Conservation (phyloP, 1,284 basidiomycete species). For the Fomitopsis schrenkii region DNA sequence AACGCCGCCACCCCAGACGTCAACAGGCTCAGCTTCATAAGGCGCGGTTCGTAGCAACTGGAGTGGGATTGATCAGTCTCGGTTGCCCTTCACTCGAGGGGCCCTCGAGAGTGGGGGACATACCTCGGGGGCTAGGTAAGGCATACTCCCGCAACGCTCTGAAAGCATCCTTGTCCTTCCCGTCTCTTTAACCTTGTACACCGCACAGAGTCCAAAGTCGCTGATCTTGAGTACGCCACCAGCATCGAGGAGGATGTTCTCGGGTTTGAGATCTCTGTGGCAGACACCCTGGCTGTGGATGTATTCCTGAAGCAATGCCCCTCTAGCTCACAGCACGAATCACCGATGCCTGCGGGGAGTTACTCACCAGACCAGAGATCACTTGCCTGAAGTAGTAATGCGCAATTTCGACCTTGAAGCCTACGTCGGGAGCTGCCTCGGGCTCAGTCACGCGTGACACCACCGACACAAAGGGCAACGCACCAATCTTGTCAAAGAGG, state of each 20-base stretch:
- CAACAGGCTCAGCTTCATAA: conserved; percentile 90
- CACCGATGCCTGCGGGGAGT: neutral
- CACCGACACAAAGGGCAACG: neutral
- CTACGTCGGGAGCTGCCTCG: conserved; percentile 74
- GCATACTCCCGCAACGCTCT: conserved; percentile 89
- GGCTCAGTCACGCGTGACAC: neutral
- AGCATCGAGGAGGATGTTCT: conserved; percentile 84
- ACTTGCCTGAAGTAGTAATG: conserved; percentile 93
- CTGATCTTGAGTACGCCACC: conserved; percentile 86
- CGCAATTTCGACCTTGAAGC: conserved; percentile 84
- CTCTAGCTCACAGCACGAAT: neutral
- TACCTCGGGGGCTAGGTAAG: conserved; percentile 94
- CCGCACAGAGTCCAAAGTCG: conserved; percentile 93
- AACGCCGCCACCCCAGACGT: conserved; percentile 96
- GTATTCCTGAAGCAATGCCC: conserved; percentile 49
- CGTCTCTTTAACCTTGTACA: conserved; percentile 87
- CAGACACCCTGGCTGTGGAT: conserved; percentile 91
- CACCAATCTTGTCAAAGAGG: conserved; percentile 97
- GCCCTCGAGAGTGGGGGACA: neutral
- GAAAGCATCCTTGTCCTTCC: conserved; percentile 67
- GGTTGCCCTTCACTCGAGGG: too few species aligned
- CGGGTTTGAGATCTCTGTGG: conserved; percentile 96
- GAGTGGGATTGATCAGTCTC: neutral
- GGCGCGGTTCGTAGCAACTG: conserved; percentile 51
- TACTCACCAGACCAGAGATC: conserved; percentile 69